Conservation (phyloP, 2,329 filamentous ascomycete species). For the Whalleya microplaca region DNA sequence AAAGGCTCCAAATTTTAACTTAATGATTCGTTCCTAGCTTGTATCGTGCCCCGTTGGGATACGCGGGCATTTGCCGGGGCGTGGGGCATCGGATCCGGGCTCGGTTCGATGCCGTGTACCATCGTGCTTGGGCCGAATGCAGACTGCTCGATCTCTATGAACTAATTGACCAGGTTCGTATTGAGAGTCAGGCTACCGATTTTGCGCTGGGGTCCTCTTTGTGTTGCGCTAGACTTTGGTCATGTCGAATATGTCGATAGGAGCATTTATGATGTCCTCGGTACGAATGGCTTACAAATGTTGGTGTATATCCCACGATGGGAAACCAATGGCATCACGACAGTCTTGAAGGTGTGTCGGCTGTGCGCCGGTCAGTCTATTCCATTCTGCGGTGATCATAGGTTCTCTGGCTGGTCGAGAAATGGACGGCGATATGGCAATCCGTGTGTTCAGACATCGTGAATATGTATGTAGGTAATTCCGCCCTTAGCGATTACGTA, state of each 20-base stretch:
- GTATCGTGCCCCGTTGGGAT: slow-evolving; percentile 60
- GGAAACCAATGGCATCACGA: slow-evolving; percentile 45
- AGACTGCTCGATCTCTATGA: slow-evolving; percentile 56
- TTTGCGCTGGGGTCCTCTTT: slow-evolving; percentile 51
- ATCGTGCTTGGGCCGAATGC: slow-evolving; percentile 60
- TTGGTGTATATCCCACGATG: slow-evolving; percentile 56
- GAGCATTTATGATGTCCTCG: slow-evolving; percentile 50
- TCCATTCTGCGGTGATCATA: slow-evolving; percentile 46
- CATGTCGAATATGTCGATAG: slow-evolving; percentile 58
- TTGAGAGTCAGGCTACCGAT: slow-evolving; percentile 57
- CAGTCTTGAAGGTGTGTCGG: slow-evolving; percentile 55
- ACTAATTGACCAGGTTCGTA: slow-evolving; percentile 43
- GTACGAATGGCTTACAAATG: slow-evolving; percentile 59
- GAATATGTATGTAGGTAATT: too few species aligned
- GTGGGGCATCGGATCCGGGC: slow-evolving; percentile 58
- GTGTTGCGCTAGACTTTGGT: slow-evolving; percentile 60
- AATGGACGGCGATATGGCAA: too few species aligned
- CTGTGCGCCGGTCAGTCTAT: slow-evolving; percentile 44
- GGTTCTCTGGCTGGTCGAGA: slow-evolving; percentile 51
- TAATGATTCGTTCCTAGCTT: slow-evolving; percentile 59
- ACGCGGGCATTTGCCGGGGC: slow-evolving; percentile 58
- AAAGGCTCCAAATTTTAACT: too few species aligned
- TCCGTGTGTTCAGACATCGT: too few species aligned
- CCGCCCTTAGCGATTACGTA: too few species aligned
- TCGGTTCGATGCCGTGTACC: slow-evolving; percentile 57